Base-by-base conservation (phyloP, 345 rosid species). In the Eucalyptus sideroxylon region DNA sequence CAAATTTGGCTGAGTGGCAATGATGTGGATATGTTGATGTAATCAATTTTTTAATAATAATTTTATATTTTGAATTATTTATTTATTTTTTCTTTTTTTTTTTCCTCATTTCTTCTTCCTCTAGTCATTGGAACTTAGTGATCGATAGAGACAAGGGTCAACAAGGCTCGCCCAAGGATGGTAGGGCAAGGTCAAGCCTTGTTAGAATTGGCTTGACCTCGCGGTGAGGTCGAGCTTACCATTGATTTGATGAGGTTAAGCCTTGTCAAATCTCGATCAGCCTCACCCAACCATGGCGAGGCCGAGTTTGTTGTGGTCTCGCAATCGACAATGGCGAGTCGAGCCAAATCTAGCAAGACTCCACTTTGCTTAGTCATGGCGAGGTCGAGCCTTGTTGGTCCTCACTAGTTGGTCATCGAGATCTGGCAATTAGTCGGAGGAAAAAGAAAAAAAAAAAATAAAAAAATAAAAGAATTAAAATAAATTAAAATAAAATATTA, bases 351-450 rank as follows among this genome's bases (percentile, higher is more conserved):
- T 53, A 0, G 0, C 24, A 53, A 53, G 59, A 2, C 59, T 19
- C 0, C 0, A 51, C 55, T 9, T 17, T 2, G 4, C 23, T 1
- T 0, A 17, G 9, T 51, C 55, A 51, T 51, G 4, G 8, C 0
- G 21, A 16, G 55, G 55, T 51, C 4, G 10, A 53, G 24, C 24
- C 24, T 53, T 1, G 24, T 53, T 53, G 26, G 24, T 1, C 59
- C 59, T 53, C 59, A 53, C 59, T 53, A 19, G 59, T 0, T 19
- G 0, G 24, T 8, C 10, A 53, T 53, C 0, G 10, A 53, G 59
- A 11, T 19, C 0, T 0, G 10, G 2, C 0, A 1, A 53, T 53
- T 0, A 5, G 1, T 19, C 0, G 0, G 23, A 53, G 24, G 24
- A 53, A 50, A 0, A 50, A 3, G 2, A 3, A 40, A 6, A 2